A percentile compares a stretch with the other conserved stretches of the same genome.
Evolutionary conservation across 2,329 filamentous ascomycete genomes (phyloP).

Genomic region (Colletotrichum viniferum): DNA sequence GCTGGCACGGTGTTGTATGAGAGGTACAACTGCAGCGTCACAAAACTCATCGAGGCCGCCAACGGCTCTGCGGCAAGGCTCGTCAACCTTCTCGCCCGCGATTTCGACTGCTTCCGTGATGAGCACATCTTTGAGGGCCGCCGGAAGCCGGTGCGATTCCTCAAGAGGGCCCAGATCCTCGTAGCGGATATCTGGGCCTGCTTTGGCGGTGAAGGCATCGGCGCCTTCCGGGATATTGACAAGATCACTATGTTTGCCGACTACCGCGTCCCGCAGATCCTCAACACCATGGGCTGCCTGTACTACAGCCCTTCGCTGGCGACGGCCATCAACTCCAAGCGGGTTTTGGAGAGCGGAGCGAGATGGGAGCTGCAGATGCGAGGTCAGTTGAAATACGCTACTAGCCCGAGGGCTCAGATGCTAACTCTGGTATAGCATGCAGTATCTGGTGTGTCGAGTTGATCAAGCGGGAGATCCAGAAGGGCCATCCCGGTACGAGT

Average conservation of each 20-base stretch:
- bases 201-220: slow-evolving; percentile 81
- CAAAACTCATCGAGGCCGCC: slow-evolving; percentile 75
- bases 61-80: slow-evolving; percentile 80
- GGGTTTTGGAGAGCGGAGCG: slow-evolving; percentile 72
- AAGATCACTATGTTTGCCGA: slow-evolving; percentile 99
- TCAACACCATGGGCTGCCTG: slow-evolving; percentile 81
- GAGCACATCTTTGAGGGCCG: slow-evolving; percentile 76
- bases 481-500: slow-evolving; percentile 70
- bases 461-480: slow-evolving; percentile 79
- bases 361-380: slow-evolving; percentile 87
- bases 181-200: slow-evolving; percentile 97
- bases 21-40: slow-evolving; percentile 75
- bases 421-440: slow-evolving; percentile 59
- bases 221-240: slow-evolving; percentile 87
- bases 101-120: slow-evolving; percentile 88
- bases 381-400: slow-evolving; percentile 53
- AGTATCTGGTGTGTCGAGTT: slow-evolving; percentile 97
- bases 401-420: background rate
- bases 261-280: slow-evolving; percentile 94
- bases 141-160: slow-evolving; percentile 72
- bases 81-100: slow-evolving; percentile 82
- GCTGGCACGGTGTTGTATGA: slow-evolving; percentile 81
- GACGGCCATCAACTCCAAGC: slow-evolving; percentile 67
- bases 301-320: slow-evolving; percentile 84
- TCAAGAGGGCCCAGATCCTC: slow-evolving; percentile 95